Evolutionary conservation across 2,329 filamentous ascomycete genomes (phyloP).

Genomic region (Pseudogymnoascus destructans): DNA sequence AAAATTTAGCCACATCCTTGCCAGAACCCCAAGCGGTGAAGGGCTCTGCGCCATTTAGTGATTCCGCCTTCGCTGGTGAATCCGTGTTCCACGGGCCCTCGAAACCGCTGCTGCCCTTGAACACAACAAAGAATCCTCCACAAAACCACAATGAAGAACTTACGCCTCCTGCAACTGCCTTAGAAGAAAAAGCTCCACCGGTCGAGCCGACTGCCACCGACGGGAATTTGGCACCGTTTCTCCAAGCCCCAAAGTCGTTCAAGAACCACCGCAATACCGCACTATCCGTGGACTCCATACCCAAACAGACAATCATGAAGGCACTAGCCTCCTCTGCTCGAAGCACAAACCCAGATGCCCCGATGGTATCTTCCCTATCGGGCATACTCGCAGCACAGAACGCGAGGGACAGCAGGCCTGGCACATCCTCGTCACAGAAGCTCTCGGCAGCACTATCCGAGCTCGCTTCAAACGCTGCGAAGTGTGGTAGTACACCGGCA

Average conservation of each 20-base stretch:
- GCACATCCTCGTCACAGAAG: constrained; percentile 36
- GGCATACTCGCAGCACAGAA: constrained; percentile 41
- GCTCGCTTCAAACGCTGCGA: constrained; percentile 29
- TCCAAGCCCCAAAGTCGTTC: constrained; percentile 14
- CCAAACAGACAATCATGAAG: constrained; percentile 72
- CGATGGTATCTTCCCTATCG: constrained; percentile 43
- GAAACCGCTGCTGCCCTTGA: constrained; percentile 30
- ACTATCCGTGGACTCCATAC: constrained; percentile 34
- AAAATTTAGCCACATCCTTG: constrained; percentile 12
- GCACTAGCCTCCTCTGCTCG: constrained; percentile 56
- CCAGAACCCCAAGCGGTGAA: background rate
- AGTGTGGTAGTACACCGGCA: constrained; percentile 22
- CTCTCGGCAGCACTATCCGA: constrained; percentile 46
- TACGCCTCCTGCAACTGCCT: constrained; percentile 8
- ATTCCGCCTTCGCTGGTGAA: constrained; percentile 26
- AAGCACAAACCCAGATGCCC: constrained; percentile 39
- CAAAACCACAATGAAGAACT: constrained; percentile 5
- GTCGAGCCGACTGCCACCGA: background rate
- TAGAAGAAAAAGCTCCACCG: background rate
- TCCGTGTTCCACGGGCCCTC: constrained; percentile 32
- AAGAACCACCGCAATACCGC: constrained; percentile 24
- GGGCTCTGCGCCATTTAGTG: constrained; percentile 8
- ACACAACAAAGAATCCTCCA: constrained; percentile 25
- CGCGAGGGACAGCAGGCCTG: constrained; percentile 18
- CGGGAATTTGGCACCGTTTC: constrained; percentile 20